phyloP scores from a whole-genome alignment of 129 eudicot genomes.

The Tagetes patula region DNA sequence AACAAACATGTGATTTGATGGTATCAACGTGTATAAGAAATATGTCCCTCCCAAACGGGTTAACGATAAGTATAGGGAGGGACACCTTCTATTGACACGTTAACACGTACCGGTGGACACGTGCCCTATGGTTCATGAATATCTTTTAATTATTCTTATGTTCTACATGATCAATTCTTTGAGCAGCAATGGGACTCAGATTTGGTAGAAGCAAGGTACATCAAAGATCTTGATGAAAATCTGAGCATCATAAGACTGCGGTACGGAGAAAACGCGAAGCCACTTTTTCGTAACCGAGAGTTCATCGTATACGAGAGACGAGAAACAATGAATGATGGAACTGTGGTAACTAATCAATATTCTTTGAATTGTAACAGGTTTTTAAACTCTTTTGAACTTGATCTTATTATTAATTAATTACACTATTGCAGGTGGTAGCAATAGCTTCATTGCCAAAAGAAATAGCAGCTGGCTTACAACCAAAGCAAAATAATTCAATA shows the following conservation, averaged over 20 bases:
- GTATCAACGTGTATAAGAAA: no score
- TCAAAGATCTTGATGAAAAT: slow-evolving; percentile 82
- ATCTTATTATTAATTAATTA: background rate
- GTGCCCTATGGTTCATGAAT: background rate
- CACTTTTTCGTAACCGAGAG: slow-evolving; percentile 86
- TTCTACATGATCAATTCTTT: background rate
- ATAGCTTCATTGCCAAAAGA: slow-evolving; percentile 98
- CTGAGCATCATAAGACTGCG: slow-evolving; percentile 73
- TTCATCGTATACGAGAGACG: slow-evolving; percentile 91
- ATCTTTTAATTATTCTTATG: background rate
- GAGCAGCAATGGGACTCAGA: slow-evolving; percentile 93
- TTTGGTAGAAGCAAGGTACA: slow-evolving; percentile 85
- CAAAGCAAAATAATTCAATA: slow-evolving; percentile 78
- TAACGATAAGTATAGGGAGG: no score
- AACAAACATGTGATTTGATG: no score
- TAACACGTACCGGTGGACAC: no score
- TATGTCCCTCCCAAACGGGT: no score
- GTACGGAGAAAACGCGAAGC: slow-evolving; percentile 80
- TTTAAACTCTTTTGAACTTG: background rate
- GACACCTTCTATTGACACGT: no score
- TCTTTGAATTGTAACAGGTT: background rate
- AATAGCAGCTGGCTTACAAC: slow-evolving; percentile 90
- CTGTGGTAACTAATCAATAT: slow-evolving; percentile 47
- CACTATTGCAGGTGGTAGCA: slow-evolving; percentile 75
- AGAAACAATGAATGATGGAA: slow-evolving; percentile 95